These are phyloP conservation scores for Arabis alpina DNA, from an alignment of 345 rosid species.

Conservation along the genomic window DNA sequence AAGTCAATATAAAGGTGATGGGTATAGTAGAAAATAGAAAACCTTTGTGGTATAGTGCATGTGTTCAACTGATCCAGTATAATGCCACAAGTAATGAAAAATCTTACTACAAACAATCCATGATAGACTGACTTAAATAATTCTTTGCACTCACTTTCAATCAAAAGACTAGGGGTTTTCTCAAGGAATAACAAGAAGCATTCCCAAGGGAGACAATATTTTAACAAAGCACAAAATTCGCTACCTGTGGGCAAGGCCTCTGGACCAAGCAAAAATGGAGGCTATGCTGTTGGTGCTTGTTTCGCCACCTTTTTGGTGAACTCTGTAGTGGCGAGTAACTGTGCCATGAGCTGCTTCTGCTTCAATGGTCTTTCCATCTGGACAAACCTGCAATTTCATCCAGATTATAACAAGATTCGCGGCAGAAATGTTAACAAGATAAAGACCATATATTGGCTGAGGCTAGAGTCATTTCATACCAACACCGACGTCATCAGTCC, in stretches of 20 bases:
- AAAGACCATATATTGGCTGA: constrained; percentile 14
- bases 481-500: constrained; percentile 97
- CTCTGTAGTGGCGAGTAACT: constrained; percentile 82
- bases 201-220: not conserved
- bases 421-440: not conserved
- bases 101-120: constrained; percentile 10
- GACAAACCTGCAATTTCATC: constrained; percentile 67
- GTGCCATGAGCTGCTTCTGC: constrained; percentile 93
- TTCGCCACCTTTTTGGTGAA: constrained; percentile 87
- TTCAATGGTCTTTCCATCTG: constrained; percentile 90
- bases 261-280: constrained; percentile 85
- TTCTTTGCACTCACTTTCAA: constrained; percentile 1
- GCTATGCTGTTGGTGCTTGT: constrained; percentile 94
- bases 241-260: constrained; percentile 86
- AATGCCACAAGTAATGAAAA: not conserved
- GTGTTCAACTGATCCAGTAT: not conserved
- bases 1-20: constrained; percentile 1
- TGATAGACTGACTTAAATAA: constrained; percentile 1
- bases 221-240: not conserved
- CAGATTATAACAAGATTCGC: not conserved
- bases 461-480: constrained; percentile 49
- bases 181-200: constrained; percentile 4
- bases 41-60: not conserved
- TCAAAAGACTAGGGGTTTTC: not conserved
- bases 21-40: not conserved